Conservation (phyloP, 768 basidiomycete species). For the Tulasnella sp. region DNA sequence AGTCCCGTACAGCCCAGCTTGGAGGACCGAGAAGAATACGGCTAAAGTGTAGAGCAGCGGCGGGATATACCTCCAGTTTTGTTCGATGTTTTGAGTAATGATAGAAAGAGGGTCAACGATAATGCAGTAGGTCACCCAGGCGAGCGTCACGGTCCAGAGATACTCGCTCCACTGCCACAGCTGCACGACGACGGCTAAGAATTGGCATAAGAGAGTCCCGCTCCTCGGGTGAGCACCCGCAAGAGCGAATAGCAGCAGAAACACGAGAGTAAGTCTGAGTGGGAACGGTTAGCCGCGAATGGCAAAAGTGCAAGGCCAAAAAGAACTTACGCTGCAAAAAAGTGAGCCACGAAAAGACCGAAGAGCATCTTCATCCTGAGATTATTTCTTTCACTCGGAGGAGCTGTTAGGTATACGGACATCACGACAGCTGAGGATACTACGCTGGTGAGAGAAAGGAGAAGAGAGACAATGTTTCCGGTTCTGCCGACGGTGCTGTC, state of each 20-base stretch:
- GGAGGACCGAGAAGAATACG: neutral
- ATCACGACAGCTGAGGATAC: neutral
- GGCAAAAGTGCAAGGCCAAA: neutral
- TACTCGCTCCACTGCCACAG: constrained; percentile 19
- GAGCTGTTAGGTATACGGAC: neutral
- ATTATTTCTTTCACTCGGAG: neutral
- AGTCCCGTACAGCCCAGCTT: constrained; percentile 1
- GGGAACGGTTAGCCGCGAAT: neutral
- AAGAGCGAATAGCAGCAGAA: neutral
- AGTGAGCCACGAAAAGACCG: constrained; percentile 17
- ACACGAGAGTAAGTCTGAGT: neutral
- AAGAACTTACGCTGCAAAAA: constrained; percentile 17
- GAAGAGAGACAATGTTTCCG: neutral
- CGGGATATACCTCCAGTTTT: constrained; percentile 5
- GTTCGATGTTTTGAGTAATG: constrained; percentile 5
- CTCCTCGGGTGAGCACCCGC: constrained; percentile 16
- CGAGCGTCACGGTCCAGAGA: constrained; percentile 18
- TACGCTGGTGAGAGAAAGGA: neutral
- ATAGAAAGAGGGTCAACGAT: constrained; percentile 16
- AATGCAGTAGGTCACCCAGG: constrained; percentile 18
- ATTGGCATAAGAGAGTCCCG: neutral
- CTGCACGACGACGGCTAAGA: constrained; percentile 4
- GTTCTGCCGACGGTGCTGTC: neutral
- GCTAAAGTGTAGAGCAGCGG: neutral
- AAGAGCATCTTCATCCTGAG: constrained; percentile 15